Conservation (phyloP, 148 eudicot species). For the Oxyria digyna region DNA sequence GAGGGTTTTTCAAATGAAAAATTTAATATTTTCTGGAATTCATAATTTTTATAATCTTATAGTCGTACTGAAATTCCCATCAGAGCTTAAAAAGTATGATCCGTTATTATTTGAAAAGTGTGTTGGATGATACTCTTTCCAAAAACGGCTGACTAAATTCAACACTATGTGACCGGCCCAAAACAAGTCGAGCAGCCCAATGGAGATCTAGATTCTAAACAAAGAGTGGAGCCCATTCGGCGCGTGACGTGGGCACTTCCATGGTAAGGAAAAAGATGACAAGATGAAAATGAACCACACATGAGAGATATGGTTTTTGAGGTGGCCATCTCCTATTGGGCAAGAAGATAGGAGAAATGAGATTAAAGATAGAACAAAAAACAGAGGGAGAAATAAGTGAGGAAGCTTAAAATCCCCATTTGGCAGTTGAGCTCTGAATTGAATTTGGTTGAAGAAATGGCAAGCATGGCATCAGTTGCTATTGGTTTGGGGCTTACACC, state of each 20-base stretch:
- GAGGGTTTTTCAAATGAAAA: too few relatives aligned
- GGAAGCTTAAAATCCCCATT: not conserved
- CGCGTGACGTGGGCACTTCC: not conserved
- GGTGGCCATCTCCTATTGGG: conserved; percentile 31
- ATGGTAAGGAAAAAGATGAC: conserved; percentile 20
- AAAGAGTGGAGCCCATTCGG: not conserved
- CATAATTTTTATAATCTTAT: too few relatives aligned
- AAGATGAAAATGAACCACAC: conserved; percentile 25
- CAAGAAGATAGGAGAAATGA: conserved; percentile 12
- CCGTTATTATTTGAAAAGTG: too few relatives aligned
- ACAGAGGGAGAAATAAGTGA: not conserved
- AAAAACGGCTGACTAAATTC: too few relatives aligned
- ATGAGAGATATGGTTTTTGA: conserved; percentile 30
- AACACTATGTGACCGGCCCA: not conserved
- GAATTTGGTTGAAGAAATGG: conserved; percentile 30
- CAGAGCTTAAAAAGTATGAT: too few relatives aligned
- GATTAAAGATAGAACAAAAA: conserved; percentile 10
- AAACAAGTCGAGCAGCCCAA: not conserved
- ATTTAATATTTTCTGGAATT: too few relatives aligned
- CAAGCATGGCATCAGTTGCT: conserved; percentile 70
- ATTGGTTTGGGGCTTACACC: conserved; percentile 42
- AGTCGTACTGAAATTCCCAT: too few relatives aligned
- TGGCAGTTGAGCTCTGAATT: not conserved
- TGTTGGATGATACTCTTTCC: too few relatives aligned
- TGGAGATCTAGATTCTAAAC: not conserved